These are phyloP conservation scores for Trypanosoma vivax DNA, from an alignment of 208 protist species.

Conservation along the genomic window DNA sequence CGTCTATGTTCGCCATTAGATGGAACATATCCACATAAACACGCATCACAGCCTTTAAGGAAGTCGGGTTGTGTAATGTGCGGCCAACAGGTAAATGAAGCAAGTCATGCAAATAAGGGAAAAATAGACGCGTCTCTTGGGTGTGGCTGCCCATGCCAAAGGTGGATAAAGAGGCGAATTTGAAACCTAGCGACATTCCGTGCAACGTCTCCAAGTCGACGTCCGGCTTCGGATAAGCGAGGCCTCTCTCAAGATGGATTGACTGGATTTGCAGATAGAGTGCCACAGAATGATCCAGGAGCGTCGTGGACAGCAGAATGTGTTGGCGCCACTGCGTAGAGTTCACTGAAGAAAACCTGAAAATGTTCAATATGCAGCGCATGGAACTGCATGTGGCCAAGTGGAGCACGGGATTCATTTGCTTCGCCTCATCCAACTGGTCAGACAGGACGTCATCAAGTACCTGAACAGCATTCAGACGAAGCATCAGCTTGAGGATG, in stretches of 20 bases:
- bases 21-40: constrained; percentile 83
- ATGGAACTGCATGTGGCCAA: constrained; percentile 72
- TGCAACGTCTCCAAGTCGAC: constrained; percentile 51
- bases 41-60: constrained; percentile 58
- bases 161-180: constrained; percentile 75
- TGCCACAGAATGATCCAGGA: constrained; percentile 69
- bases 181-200: constrained; percentile 65
- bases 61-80: constrained; percentile 36
- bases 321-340: constrained; percentile 86
- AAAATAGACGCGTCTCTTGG: constrained; percentile 62
- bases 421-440: constrained; percentile 25
- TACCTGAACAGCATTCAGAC: constrained; percentile 76
- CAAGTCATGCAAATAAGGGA: constrained; percentile 77
- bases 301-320: constrained; percentile 81
- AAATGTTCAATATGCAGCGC: constrained; percentile 89
- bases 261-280: constrained; percentile 60
- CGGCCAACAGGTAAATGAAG: constrained; percentile 67
- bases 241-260: constrained; percentile 30
- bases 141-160: constrained; percentile 73
- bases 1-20: constrained; percentile 87
- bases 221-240: constrained; percentile 21
- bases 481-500: constrained; percentile 80
- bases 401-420: constrained; percentile 25
- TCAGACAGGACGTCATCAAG: constrained; percentile 69
- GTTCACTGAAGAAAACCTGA: constrained; percentile 71